Evolutionary conservation across 306 rosid genomes (phyloP), one percentile per base, ranked within the genome.

Genomic region (Trichosanthes truncata): DNA sequence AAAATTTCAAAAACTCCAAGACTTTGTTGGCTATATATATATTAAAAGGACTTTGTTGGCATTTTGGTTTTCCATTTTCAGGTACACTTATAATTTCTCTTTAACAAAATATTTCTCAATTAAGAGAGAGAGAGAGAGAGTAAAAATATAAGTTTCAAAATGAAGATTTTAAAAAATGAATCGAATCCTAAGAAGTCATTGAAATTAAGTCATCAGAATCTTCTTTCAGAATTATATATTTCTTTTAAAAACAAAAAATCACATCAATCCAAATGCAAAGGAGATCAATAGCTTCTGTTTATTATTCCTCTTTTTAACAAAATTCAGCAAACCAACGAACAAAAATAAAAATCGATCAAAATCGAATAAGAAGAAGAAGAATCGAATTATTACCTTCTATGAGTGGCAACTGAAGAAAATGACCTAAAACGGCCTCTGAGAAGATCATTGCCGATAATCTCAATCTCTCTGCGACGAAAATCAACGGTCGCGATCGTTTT

Each of bases 381-480:
- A 72, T 46, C 2, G 40, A 25, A 82, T 78, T 7, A 18, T 79
- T 78, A 90, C 97, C 93, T 90, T 87, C 87, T 87, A 77, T 40
- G 79, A 59, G 86, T 88, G 49, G 20, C 33, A 60, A 65, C 84
- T 11, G 85, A 80, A 49, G 89, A 75, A 18, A 75, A 87, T 46
- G 81, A 84, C 78, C 90, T 88, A 59, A 80, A 43, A 59, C 79
- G 23, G 35, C 84, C 86, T 25, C 77, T 53, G 18, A 84, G 75
- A 82, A 87, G 80, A 72, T 45, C 86, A 81, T 77, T 72, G 81
- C 68, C 49, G 56, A 79, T 36, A 65, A 77, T 55, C 86, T 87
- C 89, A 72, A 87, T 82, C 81, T 84, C 85, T 83, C 93, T 91
- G 53, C 7, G 1, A 5, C 10, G 53, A 55, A 55, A 65, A n/a